Conservation (phyloP, 352 stramenopile genomes). For the Pelagophyceae sp. region DNA sequence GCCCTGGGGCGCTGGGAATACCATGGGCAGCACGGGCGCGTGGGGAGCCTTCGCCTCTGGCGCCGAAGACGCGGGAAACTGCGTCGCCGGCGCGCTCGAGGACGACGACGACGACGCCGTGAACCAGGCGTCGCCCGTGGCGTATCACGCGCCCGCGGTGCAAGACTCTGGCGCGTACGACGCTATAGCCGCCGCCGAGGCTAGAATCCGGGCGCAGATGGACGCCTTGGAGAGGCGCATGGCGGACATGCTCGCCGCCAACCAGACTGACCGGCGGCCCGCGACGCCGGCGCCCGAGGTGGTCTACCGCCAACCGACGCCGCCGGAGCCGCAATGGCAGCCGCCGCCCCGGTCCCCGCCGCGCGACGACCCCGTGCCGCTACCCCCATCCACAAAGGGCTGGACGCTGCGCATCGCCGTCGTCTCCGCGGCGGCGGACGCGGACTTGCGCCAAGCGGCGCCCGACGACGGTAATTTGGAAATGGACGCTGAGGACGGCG, state of each 20-base stretch:
- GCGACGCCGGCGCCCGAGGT: background rate
- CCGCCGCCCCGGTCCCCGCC: too few species aligned
- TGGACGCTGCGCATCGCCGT: background rate
- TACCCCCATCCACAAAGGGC: too few species aligned
- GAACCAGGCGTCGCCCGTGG: background rate
- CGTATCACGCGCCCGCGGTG: background rate
- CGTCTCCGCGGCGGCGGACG: background rate
- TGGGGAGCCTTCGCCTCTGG: background rate
- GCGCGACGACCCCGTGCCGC: background rate
- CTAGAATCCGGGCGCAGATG: background rate
- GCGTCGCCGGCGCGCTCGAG: constrained; percentile 10
- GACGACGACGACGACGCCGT: constrained; percentile 8
- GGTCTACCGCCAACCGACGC: background rate
- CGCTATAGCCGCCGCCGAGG: background rate
- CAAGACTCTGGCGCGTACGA: background rate
- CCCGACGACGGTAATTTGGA: background rate
- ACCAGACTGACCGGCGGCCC: background rate
- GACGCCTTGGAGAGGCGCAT: background rate
- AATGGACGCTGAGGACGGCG: background rate
- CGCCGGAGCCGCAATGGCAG: too few species aligned
- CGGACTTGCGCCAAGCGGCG: background rate
- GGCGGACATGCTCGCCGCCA: background rate
- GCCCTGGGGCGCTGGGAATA: too few species aligned
- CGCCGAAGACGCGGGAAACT: background rate
- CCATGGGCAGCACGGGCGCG: background rate